Base-by-base conservation (phyloP, 495 filamentous ascomycete genomes). In the Hypoxylon perforatum region DNA sequence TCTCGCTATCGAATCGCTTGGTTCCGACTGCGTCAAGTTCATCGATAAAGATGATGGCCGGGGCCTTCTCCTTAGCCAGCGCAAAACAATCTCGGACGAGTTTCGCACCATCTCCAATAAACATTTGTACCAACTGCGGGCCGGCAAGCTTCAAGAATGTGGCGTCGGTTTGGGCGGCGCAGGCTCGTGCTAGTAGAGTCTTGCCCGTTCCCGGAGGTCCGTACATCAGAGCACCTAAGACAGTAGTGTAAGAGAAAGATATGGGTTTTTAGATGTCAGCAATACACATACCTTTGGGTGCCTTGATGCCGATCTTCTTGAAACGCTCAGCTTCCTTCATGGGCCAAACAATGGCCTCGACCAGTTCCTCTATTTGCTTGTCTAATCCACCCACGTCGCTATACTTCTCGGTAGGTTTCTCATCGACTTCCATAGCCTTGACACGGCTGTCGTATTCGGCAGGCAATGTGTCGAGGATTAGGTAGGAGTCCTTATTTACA, bases 321-420 rank as follows among this genome's bases (percentile, higher is more conserved):
- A 99, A 99, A 47, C 92, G 86, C 70, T 98, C 96, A 5, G 95
- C 93, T 82, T 98, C 93, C 85, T 98, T 97, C 95, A 99, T 99
- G 6, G 95, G 95, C 96, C 92, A 97, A 48, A 99, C 95, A 23
- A 99, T 94, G 57, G 95, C 95, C 78, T 99, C 95, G n/a, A 99
- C 92, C 39, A 99, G 88, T 81, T 99, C 95, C 76, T 97, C 96
- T 75, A 99, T 99, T 83, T 99, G 95, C 81, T 99, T 99, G 79
- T 97, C 93, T 71, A 99, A 81, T 33, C 95, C 95, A 76, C 95
- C 95, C 18, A 99, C 96, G 83, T 99, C 95, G 64, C 87, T 92
- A 82, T 99, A 99, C 83, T 98, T 97, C 81, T 99, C 95, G 35
- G 93, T 97, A 17, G 95, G 95, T 85, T 99, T 99, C 86, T 99